Evolutionary conservation across 179 eudicot genomes (phyloP).

Genomic region (Camellia oleifera): DNA sequence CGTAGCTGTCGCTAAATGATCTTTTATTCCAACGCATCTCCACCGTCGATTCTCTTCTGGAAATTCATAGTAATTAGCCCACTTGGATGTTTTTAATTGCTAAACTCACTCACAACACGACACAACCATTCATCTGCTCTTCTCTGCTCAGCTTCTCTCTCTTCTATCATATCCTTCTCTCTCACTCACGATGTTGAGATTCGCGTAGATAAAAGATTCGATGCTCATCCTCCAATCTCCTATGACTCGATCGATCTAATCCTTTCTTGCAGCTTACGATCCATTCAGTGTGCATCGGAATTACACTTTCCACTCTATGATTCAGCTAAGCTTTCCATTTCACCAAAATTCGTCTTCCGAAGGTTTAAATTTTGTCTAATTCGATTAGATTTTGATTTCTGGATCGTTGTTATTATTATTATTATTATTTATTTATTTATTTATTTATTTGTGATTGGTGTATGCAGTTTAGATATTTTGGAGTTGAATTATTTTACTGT

Average conservation of each 20-base stretch:
- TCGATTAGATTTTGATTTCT: background rate
- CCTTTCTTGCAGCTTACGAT: background rate
- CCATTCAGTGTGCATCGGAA: background rate
- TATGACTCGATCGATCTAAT: slow-evolving; percentile 4
- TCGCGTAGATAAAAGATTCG: background rate
- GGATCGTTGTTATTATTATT: background rate
- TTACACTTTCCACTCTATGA: too few relatives aligned
- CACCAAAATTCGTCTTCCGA: background rate
- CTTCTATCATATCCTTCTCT: background rate
- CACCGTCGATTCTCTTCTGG: slow-evolving; percentile 18
- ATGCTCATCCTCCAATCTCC: background rate
- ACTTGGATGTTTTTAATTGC: background rate
- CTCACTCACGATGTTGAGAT: background rate
- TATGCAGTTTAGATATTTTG: background rate
- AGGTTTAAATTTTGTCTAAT: background rate
- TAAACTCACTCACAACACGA: background rate
- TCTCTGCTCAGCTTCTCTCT: background rate
- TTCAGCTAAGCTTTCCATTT: background rate
- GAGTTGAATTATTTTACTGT: background rate
- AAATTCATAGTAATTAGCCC: background rate
- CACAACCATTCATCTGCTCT: background rate
- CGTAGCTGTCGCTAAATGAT: background rate
- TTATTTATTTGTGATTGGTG: background rate
- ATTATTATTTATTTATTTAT: background rate
- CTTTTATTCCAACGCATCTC: background rate